A percentile compares a stretch with the other conserved stretches of the same genome.
These are phyloP conservation scores for Blastobotrys chiropterorum DNA, from an alignment of 805 yeast species.

Conservation along the genomic window DNA sequence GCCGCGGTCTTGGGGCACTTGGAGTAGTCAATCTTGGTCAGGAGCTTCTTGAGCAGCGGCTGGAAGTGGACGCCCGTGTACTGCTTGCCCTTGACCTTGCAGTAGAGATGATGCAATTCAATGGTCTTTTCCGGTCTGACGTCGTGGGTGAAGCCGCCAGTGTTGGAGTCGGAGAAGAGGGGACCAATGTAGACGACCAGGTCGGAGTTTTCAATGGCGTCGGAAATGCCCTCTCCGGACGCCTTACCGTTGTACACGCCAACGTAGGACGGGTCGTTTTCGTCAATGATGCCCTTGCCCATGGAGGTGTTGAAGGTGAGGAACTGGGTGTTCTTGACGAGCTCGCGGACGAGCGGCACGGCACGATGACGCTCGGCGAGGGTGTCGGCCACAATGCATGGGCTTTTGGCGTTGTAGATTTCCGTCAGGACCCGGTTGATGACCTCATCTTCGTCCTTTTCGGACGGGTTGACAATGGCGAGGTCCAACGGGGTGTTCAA, in stretches of 20 bases:
- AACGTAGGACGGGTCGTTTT: conserved; percentile 52
- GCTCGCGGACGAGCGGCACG: conserved; percentile 39
- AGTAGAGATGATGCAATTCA: conserved; percentile 47
- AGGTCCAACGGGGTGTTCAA: conserved; percentile 33
- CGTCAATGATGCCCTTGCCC: conserved; percentile 74
- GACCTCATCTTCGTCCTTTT: conserved; percentile 31
- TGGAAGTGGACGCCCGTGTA: conserved; percentile 42
- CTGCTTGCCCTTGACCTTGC: conserved; percentile 40
- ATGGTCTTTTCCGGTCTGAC: conserved; percentile 40
- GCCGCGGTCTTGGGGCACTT: conserved; percentile 22
- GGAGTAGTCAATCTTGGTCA: conserved; percentile 32
- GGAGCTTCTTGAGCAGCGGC: conserved; percentile 44
- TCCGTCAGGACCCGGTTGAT: conserved; percentile 42
- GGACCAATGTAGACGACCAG: conserved; percentile 67
- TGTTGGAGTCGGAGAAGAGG: conserved; percentile 58
- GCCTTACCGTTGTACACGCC: conserved; percentile 69
- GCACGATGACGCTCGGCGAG: conserved; percentile 57
- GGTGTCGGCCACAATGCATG: conserved; percentile 67
- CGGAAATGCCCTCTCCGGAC: conserved; percentile 43
- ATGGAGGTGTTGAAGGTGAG: conserved; percentile 55
- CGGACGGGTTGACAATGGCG: conserved; percentile 24
- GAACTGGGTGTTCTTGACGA: conserved; percentile 45
- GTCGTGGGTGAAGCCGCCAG: conserved; percentile 55
- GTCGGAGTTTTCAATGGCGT: conserved; percentile 55
- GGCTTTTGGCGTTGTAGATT: conserved; percentile 48